Evolutionary conservation across 176 grass and related monocot species (phyloP).

Genomic region (Pontederia crassipes): DNA sequence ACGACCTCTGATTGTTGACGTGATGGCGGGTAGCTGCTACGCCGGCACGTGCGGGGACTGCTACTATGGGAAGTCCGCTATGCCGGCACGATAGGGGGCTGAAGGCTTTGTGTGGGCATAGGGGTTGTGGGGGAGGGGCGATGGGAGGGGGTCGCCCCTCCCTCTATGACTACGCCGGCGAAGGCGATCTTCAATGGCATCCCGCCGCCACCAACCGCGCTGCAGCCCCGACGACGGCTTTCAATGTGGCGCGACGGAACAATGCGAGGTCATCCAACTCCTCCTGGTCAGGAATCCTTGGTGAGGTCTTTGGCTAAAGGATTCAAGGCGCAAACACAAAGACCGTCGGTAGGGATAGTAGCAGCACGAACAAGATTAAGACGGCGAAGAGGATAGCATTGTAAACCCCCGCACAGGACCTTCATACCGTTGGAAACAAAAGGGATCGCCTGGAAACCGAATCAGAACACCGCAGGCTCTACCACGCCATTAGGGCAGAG

Average conservation of each 20-base stretch:
- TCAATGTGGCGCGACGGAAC: conserved; percentile 83
- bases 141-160: too few species aligned
- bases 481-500: too few species aligned
- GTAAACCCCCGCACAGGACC: background rate
- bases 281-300: conserved; percentile 73
- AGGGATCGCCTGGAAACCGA: background rate
- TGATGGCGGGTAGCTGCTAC: too few species aligned
- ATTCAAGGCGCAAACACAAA: conserved; percentile 67
- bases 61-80: too few species aligned
- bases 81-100: too few species aligned
- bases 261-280: conserved; percentile 80
- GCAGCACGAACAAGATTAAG: conserved; percentile 52
- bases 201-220: conserved; percentile 3
- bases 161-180: too few species aligned
- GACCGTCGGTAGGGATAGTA: conserved; percentile 56
- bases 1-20: too few species aligned
- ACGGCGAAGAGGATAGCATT: conserved; percentile 40
- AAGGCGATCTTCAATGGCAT: conserved; percentile 61
- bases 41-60: too few species aligned
- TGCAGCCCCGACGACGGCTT: conserved; percentile 19
- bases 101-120: too few species aligned
- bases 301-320: conserved; percentile 54
- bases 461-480: too few species aligned
- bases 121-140: too few species aligned
- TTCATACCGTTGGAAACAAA: background rate